Conservation (phyloP, 805 yeast species). For the Sugiyamaella chiloensis region DNA sequence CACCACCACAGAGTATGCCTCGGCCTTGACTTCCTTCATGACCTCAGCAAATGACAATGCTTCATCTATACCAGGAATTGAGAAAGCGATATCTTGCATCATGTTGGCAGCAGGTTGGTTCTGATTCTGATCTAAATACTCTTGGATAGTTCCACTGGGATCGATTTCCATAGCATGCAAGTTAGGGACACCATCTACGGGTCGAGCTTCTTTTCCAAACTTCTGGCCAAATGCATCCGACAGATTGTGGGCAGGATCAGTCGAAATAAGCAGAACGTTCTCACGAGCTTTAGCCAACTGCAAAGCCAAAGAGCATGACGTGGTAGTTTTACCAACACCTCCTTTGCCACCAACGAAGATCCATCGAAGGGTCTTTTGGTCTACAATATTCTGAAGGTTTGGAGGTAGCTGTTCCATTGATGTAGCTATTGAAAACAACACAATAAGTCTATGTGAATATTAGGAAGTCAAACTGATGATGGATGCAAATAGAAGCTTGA, state of each 20-base stretch:
- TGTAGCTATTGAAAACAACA: too few species aligned
- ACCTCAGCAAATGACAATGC: conserved; percentile 98
- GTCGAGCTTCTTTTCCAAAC: conserved; percentile 94
- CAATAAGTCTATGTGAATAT: too few species aligned
- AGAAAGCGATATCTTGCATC: conserved; percentile 88
- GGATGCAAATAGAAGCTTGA: too few species aligned
- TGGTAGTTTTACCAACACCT: conserved; percentile 98
- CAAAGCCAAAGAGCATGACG: conserved; percentile 91
- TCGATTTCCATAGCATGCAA: conserved; percentile 98
- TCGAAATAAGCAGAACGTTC: conserved; percentile 83
- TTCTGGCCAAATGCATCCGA: conserved; percentile 98
- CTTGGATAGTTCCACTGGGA: conserved; percentile 90
- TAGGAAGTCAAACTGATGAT: too few species aligned
- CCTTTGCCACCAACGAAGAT: conserved; percentile 99
- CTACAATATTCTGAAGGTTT: conserved; percentile 40
- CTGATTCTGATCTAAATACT: conserved; percentile 53
- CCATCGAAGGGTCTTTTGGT: conserved; percentile 71
- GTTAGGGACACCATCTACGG: conserved; percentile 84
- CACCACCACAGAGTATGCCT: conserved; percentile 79
- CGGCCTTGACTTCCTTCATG: conserved; percentile 85
- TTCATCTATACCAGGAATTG: conserved; percentile 98
- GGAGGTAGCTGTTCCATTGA: too few species aligned
- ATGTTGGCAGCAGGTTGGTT: conserved; percentile 57
- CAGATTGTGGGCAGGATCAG: conserved; percentile 98
- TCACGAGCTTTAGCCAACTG: conserved; percentile 86